Evolutionary conservation across 805 yeast species (phyloP), one percentile per base, ranked within the genome.

Genomic region (Alloascoidea africana): DNA sequence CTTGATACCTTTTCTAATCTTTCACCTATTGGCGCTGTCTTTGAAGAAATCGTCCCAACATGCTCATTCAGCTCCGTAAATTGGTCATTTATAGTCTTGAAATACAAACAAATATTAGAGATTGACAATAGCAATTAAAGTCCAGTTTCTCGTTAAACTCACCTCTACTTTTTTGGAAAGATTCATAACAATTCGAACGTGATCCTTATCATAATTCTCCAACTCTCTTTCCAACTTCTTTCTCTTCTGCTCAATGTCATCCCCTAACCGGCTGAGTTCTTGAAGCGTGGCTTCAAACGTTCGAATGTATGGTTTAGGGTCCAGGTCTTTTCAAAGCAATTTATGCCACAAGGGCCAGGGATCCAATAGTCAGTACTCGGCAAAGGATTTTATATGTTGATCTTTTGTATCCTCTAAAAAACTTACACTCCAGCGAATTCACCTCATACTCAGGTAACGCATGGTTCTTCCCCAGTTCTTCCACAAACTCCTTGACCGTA

Each of bases 251-350:
- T 57, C 52, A 2, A 86, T 71, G 34, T 78, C 78, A 1, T 65
- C 68, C 35, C 66, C 66, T 33, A 91, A 57, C 36, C 63, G 64
- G 47, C 73, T 70, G 44, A 89, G 60, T 49, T 84, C 89, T 35
- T 74, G 66, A 34, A 86, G 60, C 2, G 91, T 83, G 1, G 87
- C 74, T 52, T 89, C 96, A 54, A 91, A 87, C 0, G 95, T 84
- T 46, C 96, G 70, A 35, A 89, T 89, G 52, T 83, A 91, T 2
- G 97, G 97, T 50, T 84, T 85, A 1, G 97, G 96, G 50, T 91
- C 96, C 39, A 85, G 56, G 8, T 59, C 55, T 44, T 43, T 49
- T 18, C 41, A 48, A 16, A 43, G 41, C 23, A 50, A 14, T 16
- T 34, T 16, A n/a, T n/a, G n/a, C n/a, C n/a, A n/a, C n/a, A n/a